Evolutionary conservation across 768 basidiomycete species (phyloP), one percentile per base, ranked within the genome.

Genomic region (Mycena alexandri): DNA sequence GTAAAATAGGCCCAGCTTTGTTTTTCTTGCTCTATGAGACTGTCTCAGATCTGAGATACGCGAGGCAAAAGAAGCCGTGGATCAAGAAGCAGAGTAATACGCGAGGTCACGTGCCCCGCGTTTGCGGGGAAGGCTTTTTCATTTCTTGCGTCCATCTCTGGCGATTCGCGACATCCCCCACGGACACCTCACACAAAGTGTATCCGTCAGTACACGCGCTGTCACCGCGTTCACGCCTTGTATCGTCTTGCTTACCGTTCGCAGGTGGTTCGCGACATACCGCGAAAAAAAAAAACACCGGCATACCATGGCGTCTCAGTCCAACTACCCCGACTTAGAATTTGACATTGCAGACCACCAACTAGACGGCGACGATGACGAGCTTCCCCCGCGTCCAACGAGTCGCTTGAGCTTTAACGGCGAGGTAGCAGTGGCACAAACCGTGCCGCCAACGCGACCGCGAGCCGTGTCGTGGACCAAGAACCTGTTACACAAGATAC

Each of bases 331-430:
- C 61, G 56, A 57, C 51, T 58, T 60, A 14, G 67, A 73, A 53
- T 61, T 65, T 21, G 66, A 72, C 59, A 69, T 71, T 68, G 71
- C 62, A 24, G 72, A 67, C 50, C 38, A 65, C 56, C 52, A 57
- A 50, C 51, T 58, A 52, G 51, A 65, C 47, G 24, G 29, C 24
- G 73, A 73, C 51, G 72, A 74, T 51, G 76, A 59, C 38, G 43
- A 73, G 22, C 72, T 78, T n/a, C 83, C 84, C 38, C 76, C 78
- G 70, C 83, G 85, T 36, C 84, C 86, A 55, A 77, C 79, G 33
- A 89, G 84, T 68, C 84, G 84, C 50, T 79, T 87, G 10, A 84
- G 84, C 52, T 86, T 86, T 69, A 82, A 82, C 73, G 64, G 72
- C 58, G 44, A 69, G 19, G 53, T 48, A 13, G 55, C n/a, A 42